Conservation (phyloP, 2,329 filamentous ascomycete genomes). For the Rhexocercosporidium sp. region DNA sequence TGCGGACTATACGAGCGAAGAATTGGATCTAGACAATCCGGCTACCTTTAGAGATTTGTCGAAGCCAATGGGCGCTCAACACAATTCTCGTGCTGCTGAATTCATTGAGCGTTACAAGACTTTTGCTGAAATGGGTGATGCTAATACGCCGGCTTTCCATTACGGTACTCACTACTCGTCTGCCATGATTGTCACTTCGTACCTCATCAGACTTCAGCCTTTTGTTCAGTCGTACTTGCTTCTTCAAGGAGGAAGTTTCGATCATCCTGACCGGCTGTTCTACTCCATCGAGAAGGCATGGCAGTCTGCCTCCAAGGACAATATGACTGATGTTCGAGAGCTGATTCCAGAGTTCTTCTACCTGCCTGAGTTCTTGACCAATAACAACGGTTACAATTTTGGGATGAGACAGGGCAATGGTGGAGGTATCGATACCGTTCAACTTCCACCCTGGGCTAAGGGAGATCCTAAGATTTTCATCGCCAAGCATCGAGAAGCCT, state of each 20-base stretch:
- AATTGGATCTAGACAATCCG: constrained; percentile 85
- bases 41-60: constrained; percentile 87
- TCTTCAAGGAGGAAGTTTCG: constrained; percentile 93
- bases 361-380: constrained; percentile 91
- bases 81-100: constrained; percentile 72
- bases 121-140: constrained; percentile 88
- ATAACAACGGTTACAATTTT: constrained; percentile 94
- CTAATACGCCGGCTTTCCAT: constrained; percentile 79
- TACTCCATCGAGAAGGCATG: constrained; percentile 91
- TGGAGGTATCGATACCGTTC: constrained; percentile 81
- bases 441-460: constrained; percentile 95
- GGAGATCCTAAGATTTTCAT: constrained; percentile 96
- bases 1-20: constrained; percentile 93
- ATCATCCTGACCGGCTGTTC: constrained; percentile 94
- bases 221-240: constrained; percentile 96
- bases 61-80: constrained; percentile 96
- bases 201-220: constrained; percentile 90
- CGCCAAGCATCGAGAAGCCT: constrained; percentile 89
- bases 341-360: constrained; percentile 98
- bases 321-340: constrained; percentile 93
- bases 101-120: constrained; percentile 86
- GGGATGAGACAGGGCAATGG: constrained; percentile 82
- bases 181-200: constrained; percentile 97
- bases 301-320: constrained; percentile 86
- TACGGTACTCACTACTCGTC: constrained; percentile 99